Percentiles rank a stretch among this genome's conserved stretches.
phyloP scores from a whole-genome alignment of 108 stramenopile species.

The Nannochloropsis granulata region DNA sequence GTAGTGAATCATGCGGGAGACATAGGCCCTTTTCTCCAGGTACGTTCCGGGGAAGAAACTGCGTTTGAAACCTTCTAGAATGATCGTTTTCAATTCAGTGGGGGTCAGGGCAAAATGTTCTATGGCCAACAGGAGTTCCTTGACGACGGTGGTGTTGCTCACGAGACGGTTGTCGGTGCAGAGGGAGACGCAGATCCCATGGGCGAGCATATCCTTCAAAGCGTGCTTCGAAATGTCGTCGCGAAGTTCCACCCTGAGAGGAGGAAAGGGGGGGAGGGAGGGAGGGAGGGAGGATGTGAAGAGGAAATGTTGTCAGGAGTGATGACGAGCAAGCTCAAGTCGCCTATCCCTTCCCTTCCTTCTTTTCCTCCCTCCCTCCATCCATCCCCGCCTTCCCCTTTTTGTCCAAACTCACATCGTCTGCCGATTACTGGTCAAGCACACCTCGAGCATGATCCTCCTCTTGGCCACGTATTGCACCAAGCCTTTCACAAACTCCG shows the following conservation, averaged over 20 bases:
- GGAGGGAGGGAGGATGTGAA: too few species aligned
- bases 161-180: neutral
- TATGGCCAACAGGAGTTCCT: neutral
- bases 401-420: neutral
- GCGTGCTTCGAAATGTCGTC: neutral
- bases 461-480: neutral
- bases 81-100: neutral
- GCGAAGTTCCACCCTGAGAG: neutral
- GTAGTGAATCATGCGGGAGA: neutral
- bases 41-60: neutral
- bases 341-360: too few species aligned
- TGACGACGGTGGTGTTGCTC: neutral
- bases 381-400: neutral
- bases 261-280: neutral
- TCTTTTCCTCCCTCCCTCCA: neutral
- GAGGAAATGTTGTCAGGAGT: too few species aligned
- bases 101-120: neutral
- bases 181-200: neutral
- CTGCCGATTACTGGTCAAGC: neutral
- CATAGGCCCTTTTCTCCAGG: neutral
- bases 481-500: neutral
- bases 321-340: too few species aligned
- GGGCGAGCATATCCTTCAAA: neutral
- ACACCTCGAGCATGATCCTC: neutral
- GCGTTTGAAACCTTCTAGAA: neutral